Evolutionary conservation across 371 early-diverging fungal genomes (phyloP).

Genomic region (Smittium culicis): DNA sequence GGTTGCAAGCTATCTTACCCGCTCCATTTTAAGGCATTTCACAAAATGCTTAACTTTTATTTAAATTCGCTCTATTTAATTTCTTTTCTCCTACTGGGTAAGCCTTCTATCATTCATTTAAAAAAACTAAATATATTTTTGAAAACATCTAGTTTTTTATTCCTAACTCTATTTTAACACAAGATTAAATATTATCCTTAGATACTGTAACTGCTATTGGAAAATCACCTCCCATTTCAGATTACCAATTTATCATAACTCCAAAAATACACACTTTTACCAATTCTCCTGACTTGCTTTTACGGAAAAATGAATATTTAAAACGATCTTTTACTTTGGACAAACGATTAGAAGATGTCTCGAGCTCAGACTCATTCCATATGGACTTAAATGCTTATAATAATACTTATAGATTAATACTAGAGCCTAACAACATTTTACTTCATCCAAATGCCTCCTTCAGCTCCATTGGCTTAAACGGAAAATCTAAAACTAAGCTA

Average conservation of each 20-base stretch:
- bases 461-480: conserved; percentile 19
- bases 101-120: no score
- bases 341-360: conserved; percentile 18
- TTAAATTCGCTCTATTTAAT: no score
- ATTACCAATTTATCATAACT: not conserved
- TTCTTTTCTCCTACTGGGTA: no score
- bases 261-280: conserved; percentile 7
- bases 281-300: not conserved
- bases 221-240: not conserved
- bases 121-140: no score
- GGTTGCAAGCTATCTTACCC: no score
- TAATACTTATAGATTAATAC: conserved; percentile 47
- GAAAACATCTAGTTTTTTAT: no score
- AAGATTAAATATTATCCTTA: no score
- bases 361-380: conserved; percentile 44
- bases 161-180: no score
- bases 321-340: not conserved
- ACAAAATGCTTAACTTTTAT: no score
- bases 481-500: conserved; percentile 14
- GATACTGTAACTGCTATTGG: not conserved
- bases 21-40: no score
- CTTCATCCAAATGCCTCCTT: conserved; percentile 50
- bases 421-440: conserved; percentile 57
- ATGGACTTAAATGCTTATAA: conserved; percentile 51
- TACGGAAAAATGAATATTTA: no score